Evolutionary conservation across 306 rosid genomes (phyloP).

Genomic region (Castanopsis chinensis): DNA sequence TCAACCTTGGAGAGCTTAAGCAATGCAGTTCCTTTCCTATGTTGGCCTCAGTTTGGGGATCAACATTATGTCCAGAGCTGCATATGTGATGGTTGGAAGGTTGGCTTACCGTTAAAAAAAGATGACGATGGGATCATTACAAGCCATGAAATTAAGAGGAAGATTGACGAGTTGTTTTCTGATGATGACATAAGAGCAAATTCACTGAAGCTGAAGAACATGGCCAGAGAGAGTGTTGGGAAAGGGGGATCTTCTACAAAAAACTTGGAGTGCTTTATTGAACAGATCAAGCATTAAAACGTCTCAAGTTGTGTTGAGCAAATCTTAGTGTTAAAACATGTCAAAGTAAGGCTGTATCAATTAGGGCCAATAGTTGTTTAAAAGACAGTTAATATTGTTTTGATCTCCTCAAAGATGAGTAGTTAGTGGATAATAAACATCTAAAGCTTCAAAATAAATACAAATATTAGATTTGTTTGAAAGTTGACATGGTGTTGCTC

Average conservation of each 20-base stretch:
- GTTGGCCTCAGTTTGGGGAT: constrained; percentile 47
- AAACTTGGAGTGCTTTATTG: constrained; percentile 25
- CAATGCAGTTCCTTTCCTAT: constrained; percentile 45
- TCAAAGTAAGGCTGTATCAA: too few relatives aligned
- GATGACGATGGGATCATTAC: constrained; percentile 32
- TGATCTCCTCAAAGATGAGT: too few relatives aligned
- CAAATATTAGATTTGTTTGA: too few relatives aligned
- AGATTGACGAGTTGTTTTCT: constrained; percentile 33
- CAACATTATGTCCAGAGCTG: constrained; percentile 26
- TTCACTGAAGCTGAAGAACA: constrained; percentile 17
- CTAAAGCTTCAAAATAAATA: too few relatives aligned
- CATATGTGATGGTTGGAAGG: constrained; percentile 45
- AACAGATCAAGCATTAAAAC: constrained; percentile 27
- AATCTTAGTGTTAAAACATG: too few relatives aligned
- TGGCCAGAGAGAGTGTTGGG: background rate
- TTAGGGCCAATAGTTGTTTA: too few relatives aligned
- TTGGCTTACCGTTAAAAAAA: constrained; percentile 34
- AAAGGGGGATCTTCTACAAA: constrained; percentile 28
- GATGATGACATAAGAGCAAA: constrained; percentile 27
- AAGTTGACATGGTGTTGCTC: too few relatives aligned
- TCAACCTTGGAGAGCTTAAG: constrained; percentile 50
- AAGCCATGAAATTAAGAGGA: constrained; percentile 24
- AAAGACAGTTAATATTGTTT: too few relatives aligned
- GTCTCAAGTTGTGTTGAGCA: too few relatives aligned
- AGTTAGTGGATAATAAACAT: too few relatives aligned